A percentile compares a stretch with the other conserved stretches of the same genome.
These are phyloP conservation scores for Candida parachauliodes DNA, from an alignment of 805 yeast species.

Conservation along the genomic window DNA sequence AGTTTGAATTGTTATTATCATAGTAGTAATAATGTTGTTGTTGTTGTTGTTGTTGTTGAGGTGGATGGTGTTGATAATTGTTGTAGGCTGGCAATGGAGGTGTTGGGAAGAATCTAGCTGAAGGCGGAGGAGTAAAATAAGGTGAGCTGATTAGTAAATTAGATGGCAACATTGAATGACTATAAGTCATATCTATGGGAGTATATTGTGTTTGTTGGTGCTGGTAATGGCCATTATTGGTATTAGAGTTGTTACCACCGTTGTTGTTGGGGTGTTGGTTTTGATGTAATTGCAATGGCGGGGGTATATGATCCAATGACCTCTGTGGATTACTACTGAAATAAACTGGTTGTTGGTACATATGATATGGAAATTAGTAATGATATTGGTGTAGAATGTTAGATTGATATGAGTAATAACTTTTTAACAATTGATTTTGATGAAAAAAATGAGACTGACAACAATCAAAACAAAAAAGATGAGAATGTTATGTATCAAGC, in stretches of 20 bases:
- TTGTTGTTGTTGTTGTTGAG: slow-evolving; percentile 12
- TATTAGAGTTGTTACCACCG: not conserved
- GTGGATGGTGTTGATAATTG: slow-evolving; percentile 6
- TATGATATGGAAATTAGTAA: not conserved
- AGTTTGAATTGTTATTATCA: slow-evolving; percentile 2
- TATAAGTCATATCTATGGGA: slow-evolving; percentile 59
- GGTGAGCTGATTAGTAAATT: slow-evolving; percentile 62
- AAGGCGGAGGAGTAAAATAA: slow-evolving; percentile 40
- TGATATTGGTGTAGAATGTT: no score
- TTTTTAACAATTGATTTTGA: no score
- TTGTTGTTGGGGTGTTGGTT: slow-evolving; percentile 1
- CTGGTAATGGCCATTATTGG: not conserved
- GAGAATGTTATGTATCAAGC: no score
- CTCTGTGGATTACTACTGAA: slow-evolving; percentile 3
- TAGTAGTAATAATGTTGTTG: not conserved
- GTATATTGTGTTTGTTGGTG: slow-evolving; percentile 53
- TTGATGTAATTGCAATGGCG: slow-evolving; percentile 6
- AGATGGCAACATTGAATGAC: slow-evolving; percentile 60
- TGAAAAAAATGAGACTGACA: no score
- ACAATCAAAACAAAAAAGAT: no score
- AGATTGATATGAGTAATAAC: no score
- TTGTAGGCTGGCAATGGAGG: not conserved
- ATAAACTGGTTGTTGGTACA: slow-evolving; percentile 10
- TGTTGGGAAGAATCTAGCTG: slow-evolving; percentile 7
- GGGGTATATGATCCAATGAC: slow-evolving; percentile 4